Conservation (phyloP, 495 filamentous ascomycete species). For the Cryomyces antarcticus region DNA sequence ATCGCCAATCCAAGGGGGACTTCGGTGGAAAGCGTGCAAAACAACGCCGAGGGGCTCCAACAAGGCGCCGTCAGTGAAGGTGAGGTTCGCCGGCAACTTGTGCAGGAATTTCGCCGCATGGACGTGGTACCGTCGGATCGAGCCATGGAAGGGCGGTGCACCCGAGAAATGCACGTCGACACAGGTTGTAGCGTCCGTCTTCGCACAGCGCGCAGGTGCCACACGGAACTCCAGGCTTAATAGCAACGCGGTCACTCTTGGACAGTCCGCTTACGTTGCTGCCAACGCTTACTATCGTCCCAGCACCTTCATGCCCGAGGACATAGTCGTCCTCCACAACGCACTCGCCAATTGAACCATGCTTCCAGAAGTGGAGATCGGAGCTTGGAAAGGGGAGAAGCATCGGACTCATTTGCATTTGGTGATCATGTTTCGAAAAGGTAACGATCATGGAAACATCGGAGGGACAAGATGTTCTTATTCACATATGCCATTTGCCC, state of each 20-base stretch:
- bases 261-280: slow-evolving; percentile 22
- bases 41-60: slow-evolving; percentile 29
- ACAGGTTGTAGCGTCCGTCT: slow-evolving; percentile 29
- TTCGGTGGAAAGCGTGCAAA: slow-evolving; percentile 14
- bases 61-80: slow-evolving; percentile 27
- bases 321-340: slow-evolving; percentile 25
- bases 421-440: not conserved
- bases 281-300: slow-evolving; percentile 25
- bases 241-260: slow-evolving; percentile 26
- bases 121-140: slow-evolving; percentile 35
- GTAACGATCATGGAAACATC: not conserved
- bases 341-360: slow-evolving; percentile 24
- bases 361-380: slow-evolving; percentile 26
- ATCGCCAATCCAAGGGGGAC: slow-evolving; percentile 16
- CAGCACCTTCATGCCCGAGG: slow-evolving; percentile 29
- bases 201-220: slow-evolving; percentile 25
- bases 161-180: slow-evolving; percentile 30
- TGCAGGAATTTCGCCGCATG: slow-evolving; percentile 26
- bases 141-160: slow-evolving; percentile 36
- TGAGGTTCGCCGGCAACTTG: slow-evolving; percentile 25
- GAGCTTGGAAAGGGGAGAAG: slow-evolving; percentile 3
- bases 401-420: not conserved
- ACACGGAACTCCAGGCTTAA: slow-evolving; percentile 29
- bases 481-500: slow-evolving; percentile 1
- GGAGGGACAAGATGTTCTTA: not conserved